phyloP scores from a whole-genome alignment of 1,139 yeast genomes.

The Lodderomyces jiufengensis region DNA sequence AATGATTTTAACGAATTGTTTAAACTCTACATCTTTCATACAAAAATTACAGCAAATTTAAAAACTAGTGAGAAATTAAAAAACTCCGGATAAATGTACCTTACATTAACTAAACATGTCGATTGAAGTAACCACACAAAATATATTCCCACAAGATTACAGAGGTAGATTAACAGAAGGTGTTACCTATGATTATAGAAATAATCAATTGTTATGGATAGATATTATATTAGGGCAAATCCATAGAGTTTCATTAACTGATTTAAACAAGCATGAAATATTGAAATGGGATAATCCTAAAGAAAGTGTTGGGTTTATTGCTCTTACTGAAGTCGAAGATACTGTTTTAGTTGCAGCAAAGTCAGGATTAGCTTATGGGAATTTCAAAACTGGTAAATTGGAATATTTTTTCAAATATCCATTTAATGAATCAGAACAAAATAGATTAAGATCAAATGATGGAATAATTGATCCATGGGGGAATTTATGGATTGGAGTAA shows the following conservation, averaged over 20 bases:
- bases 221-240: conserved; percentile 61
- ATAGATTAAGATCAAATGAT: conserved; percentile 62
- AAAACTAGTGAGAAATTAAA: too few relatives aligned
- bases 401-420: conserved; percentile 46
- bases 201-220: conserved; percentile 62
- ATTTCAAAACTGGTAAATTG: conserved; percentile 41
- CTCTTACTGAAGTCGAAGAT: conserved; percentile 47
- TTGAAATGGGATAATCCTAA: conserved; percentile 32
- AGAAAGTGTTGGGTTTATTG: conserved; percentile 60
- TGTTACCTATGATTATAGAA: conserved; percentile 55
- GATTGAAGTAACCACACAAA: conserved; percentile 9
- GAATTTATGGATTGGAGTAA: conserved; percentile 69
- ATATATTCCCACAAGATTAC: conserved; percentile 39
- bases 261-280: conserved; percentile 30
- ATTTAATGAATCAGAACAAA: conserved; percentile 19
- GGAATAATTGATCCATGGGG: conserved; percentile 71
- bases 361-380: conserved; percentile 52
- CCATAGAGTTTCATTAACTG: conserved; percentile 39
- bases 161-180: conserved; percentile 66
- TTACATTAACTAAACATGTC: conserved; percentile 7
- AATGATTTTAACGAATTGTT: too few relatives aligned
- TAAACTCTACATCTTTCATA: too few relatives aligned
- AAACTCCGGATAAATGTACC: too few relatives aligned
- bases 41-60: too few relatives aligned
- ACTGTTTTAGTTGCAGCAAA: conserved; percentile 50